Evolutionary conservation across 1,284 basidiomycete genomes (phyloP).

Genomic region (Cutaneotrichosporon daszewskae): DNA sequence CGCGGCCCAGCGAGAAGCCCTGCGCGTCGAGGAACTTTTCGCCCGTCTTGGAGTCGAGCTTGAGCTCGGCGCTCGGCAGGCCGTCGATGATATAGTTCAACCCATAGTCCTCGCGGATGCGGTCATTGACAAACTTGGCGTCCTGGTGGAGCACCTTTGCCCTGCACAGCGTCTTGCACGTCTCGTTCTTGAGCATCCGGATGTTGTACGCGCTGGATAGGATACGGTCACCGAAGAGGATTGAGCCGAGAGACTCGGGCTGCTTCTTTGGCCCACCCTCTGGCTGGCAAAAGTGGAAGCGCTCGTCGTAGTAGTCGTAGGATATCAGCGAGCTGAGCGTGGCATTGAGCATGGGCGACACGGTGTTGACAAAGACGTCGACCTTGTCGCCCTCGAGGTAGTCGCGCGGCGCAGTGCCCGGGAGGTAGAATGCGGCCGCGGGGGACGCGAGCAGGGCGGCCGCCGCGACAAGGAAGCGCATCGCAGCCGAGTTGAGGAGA

Average conservation of each 20-base stretch:
- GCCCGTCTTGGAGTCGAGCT: constrained; percentile 65
- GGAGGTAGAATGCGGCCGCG: constrained; percentile 60
- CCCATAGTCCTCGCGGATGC: constrained; percentile 87
- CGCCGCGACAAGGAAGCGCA: constrained; percentile 14
- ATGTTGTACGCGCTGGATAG: constrained; percentile 78
- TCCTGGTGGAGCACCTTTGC: constrained; percentile 62
- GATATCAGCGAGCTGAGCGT: constrained; percentile 57
- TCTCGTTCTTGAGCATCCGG: constrained; percentile 47
- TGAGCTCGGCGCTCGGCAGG: constrained; percentile 88
- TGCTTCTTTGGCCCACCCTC: constrained; percentile 68
- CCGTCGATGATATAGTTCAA: constrained; percentile 94
- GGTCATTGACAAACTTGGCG: constrained; percentile 81
- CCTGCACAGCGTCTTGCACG: constrained; percentile 72
- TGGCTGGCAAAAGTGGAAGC: constrained; percentile 84
- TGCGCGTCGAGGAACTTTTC: constrained; percentile 80
- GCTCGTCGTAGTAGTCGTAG: constrained; percentile 36
- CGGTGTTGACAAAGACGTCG: constrained; percentile 68
- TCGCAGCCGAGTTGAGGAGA: constrained; percentile 3
- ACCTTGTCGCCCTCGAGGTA: constrained; percentile 66
- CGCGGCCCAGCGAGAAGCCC: constrained; percentile 50
- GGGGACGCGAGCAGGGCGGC: constrained; percentile 18
- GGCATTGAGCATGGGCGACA: constrained; percentile 78
- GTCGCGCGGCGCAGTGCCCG: constrained; percentile 70
- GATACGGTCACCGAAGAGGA: constrained; percentile 93
- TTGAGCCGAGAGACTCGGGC: constrained; percentile 84